Conservation (phyloP, 2,329 filamentous ascomycete species). For the Aspergillus neotritici region DNA sequence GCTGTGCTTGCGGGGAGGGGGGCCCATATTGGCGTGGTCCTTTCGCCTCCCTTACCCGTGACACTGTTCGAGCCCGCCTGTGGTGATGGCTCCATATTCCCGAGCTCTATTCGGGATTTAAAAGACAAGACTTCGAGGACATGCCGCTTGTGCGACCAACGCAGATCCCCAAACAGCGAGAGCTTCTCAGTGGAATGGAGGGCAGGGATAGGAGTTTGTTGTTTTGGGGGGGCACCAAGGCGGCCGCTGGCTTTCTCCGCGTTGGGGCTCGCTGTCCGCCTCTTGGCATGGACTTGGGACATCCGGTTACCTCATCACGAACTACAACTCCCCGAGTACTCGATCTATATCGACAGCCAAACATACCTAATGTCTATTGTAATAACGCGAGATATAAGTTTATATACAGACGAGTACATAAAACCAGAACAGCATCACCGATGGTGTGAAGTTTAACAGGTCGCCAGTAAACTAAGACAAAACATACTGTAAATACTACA, state of each 20-base stretch:
- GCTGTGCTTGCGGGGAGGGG: neutral
- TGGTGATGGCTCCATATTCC: slow-evolving; percentile 38
- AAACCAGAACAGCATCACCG: no score
- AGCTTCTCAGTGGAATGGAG: neutral
- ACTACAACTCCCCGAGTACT: no score
- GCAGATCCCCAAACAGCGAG: slow-evolving; percentile 3
- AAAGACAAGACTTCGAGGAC: slow-evolving; percentile 14
- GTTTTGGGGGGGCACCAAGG: neutral
- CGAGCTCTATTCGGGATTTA: slow-evolving; percentile 21
- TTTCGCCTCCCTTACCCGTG: slow-evolving; percentile 51
- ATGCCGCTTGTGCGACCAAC: slow-evolving; percentile 22
- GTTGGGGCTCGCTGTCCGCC: slow-evolving; percentile 4
- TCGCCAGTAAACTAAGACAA: slow-evolving; percentile 4
- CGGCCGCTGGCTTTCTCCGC: slow-evolving; percentile 11
- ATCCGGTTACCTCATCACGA: no score
- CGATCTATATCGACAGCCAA: neutral
- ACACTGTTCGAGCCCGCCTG: slow-evolving; percentile 64
- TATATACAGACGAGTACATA: no score
- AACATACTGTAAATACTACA: slow-evolving; percentile 3
- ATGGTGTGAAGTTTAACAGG: neutral
- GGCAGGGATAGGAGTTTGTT: neutral
- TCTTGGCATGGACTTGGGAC: slow-evolving; percentile 1
- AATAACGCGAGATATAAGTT: neutral
- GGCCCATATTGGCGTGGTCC: no score
- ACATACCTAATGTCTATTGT: neutral